Evolutionary conservation across 2,329 filamentous ascomycete genomes (phyloP), one percentile per base, ranked within the genome.

Genomic region (Emergomyces pasteurianus): DNA sequence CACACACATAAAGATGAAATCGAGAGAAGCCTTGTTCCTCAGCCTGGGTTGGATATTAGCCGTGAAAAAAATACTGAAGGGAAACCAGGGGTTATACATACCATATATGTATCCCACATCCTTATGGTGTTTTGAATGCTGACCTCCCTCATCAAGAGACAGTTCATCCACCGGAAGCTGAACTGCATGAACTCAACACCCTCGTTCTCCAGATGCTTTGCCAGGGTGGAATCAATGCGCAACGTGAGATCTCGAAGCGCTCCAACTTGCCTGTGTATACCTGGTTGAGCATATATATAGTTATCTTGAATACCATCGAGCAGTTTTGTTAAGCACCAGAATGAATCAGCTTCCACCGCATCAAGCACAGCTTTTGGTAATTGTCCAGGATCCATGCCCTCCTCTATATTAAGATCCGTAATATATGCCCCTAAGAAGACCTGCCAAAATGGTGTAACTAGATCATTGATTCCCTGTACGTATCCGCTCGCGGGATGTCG

Each of bases 81-180:
- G 34, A 49, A 26, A 31, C 53, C 36, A 36, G 21, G 12, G 28
- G 26, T 43, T 54, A 16, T 58, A 76, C 85, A 72, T 79, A 96
- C 92, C 78, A 99, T 83, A 77, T 99, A 99, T 31, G 94, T 99
- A 75, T 99, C 94, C 94, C 94, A 99, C 94, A 99, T 99, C 67
- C 94, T 83, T 65, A 99, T 95, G 0, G 91, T 96, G 72, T 96
- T 97, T 73, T 87, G 89, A 61, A 99, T 92, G 71, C 89, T 96
- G 65, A 99, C 89, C 77, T 99, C 94, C 65, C 94, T 84, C 94
- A 99, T 99, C 65, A 99, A 80, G 58, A 99, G 83, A 74, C 94
- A 99, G 70, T 99, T 99, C 94, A 99, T 99, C 94, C 94, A 99
- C 61, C 94, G 83, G 73, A 99, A 99, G 75, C 91, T 96, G 76